These are phyloP conservation scores for Pyricularia sp. DNA, from an alignment of 2,329 filamentous ascomycete species.

Conservation along the genomic window DNA sequence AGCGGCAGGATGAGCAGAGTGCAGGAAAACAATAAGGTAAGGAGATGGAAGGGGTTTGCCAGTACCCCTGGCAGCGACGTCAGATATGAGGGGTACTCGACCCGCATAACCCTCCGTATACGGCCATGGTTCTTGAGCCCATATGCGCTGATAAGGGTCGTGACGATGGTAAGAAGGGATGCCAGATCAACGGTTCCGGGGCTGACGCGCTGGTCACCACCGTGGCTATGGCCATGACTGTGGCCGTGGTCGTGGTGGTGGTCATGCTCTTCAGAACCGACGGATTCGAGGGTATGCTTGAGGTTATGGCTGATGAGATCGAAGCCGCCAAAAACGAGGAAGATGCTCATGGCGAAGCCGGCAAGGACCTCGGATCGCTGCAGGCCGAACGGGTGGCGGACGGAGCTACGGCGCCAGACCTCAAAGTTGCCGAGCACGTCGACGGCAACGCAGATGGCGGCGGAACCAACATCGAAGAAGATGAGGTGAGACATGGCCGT, in stretches of 20 bases:
- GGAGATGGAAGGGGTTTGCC: slow-evolving; percentile 89
- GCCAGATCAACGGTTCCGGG: slow-evolving; percentile 74
- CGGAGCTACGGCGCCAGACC: slow-evolving; percentile 87
- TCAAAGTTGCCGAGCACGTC: slow-evolving; percentile 96
- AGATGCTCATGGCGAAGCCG: slow-evolving; percentile 91
- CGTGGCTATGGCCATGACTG: slow-evolving; percentile 62
- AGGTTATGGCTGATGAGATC: slow-evolving; percentile 91
- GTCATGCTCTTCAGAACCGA: slow-evolving; percentile 34
- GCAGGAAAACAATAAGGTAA: slow-evolving; percentile 79
- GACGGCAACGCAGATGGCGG: slow-evolving; percentile 81
- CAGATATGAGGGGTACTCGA: slow-evolving; percentile 54
- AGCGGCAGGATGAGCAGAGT: slow-evolving; percentile 68
- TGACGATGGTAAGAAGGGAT: slow-evolving; percentile 69
- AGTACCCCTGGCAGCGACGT: slow-evolving; percentile 68
- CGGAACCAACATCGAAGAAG: slow-evolving; percentile 90
- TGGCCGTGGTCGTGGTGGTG: slow-evolving; percentile 62
- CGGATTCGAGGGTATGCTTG: slow-evolving; percentile 76
- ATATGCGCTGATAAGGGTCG: slow-evolving; percentile 79
- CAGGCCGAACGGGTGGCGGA: slow-evolving; percentile 88
- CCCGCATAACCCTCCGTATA: slow-evolving; percentile 84
- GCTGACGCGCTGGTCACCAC: slow-evolving; percentile 37
- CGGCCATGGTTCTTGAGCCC: slow-evolving; percentile 83
- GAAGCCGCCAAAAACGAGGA: slow-evolving; percentile 94
- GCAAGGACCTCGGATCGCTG: slow-evolving; percentile 90
- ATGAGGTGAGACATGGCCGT: slow-evolving; percentile 89